Percentiles rank a stretch among this genome's conserved stretches.
Evolutionary conservation across 2,329 filamentous ascomycete genomes (phyloP).

Genomic region (Sporothrix curviconia): DNA sequence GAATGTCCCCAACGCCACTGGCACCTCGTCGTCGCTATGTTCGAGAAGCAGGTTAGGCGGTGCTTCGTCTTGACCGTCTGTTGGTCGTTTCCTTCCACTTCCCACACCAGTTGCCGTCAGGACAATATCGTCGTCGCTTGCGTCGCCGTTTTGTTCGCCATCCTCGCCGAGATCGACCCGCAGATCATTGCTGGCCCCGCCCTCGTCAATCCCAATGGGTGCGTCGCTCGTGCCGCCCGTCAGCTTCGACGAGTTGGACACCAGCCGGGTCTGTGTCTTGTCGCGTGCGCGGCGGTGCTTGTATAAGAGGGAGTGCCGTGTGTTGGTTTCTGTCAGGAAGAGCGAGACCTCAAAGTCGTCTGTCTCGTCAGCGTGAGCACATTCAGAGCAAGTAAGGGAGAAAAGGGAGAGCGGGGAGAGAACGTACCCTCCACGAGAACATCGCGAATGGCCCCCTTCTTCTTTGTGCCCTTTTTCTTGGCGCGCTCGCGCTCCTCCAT

Average conservation of each 20-base stretch:
- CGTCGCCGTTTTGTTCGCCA: slow-evolving; percentile 39
- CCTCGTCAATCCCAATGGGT: slow-evolving; percentile 46
- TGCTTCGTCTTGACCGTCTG: not conserved
- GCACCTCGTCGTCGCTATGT: slow-evolving; percentile 20
- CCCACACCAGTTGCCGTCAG: slow-evolving; percentile 21
- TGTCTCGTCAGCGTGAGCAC: not conserved
- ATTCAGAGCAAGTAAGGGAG: not conserved
- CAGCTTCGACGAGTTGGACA: slow-evolving; percentile 57
- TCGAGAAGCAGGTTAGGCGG: slow-evolving; percentile 50
- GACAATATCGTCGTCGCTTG: slow-evolving; percentile 56
- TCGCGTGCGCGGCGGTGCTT: slow-evolving; percentile 75
- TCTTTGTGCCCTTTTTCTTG: slow-evolving; percentile 61
- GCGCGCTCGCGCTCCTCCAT: slow-evolving; percentile 72
- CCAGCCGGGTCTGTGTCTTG: slow-evolving; percentile 44
- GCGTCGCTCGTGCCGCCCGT: slow-evolving; percentile 49
- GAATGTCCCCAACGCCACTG: slow-evolving; percentile 12
- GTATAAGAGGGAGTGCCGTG: slow-evolving; percentile 76
- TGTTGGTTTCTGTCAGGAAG: slow-evolving; percentile 81
- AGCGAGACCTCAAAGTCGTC: slow-evolving; percentile 95
- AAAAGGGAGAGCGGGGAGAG: not conserved
- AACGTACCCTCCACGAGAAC: slow-evolving; percentile 66
- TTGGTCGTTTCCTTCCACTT: not conserved
- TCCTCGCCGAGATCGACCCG: not conserved
- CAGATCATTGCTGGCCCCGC: slow-evolving; percentile 9
- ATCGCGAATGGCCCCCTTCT: slow-evolving; percentile 76